phyloP scores from a whole-genome alignment of 805 yeast genomes.

The Nakazawaea ernobii region DNA sequence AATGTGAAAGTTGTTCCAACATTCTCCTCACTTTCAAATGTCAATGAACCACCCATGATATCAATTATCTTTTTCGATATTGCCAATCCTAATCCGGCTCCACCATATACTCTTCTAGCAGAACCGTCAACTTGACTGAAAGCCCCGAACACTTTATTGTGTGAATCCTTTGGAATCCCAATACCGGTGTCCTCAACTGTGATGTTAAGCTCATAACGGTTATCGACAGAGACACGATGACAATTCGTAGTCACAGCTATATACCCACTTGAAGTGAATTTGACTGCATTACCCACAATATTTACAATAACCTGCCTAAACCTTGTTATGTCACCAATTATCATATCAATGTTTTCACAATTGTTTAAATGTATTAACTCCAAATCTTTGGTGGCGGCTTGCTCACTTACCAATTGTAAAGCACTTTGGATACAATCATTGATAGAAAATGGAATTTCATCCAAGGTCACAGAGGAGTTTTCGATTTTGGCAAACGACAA shows the following conservation, averaged over 20 bases:
- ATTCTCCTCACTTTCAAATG: constrained; percentile 40
- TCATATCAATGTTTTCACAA: constrained; percentile 31
- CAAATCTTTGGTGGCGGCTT: constrained; percentile 35
- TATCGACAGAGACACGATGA: constrained; percentile 24
- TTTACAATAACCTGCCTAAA: constrained; percentile 47
- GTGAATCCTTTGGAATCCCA: constrained; percentile 41
- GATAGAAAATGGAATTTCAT: constrained; percentile 36
- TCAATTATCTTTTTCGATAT: constrained; percentile 43
- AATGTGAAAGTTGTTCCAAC: constrained; percentile 42
- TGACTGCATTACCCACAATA: constrained; percentile 48
- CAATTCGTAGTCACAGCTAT: constrained; percentile 29
- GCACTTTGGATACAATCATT: constrained; percentile 42
- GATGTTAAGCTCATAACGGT: constrained; percentile 33
- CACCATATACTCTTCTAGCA: constrained; percentile 44
- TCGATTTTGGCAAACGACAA: constrained; percentile 50
- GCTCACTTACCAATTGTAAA: constrained; percentile 42
- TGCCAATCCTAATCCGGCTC: constrained; percentile 46
- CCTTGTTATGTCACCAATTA: constrained; percentile 44
- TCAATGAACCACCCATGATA: constrained; percentile 41
- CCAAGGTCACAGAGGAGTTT: constrained; percentile 45
- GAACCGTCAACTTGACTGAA: constrained; percentile 55
- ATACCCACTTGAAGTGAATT: constrained; percentile 40
- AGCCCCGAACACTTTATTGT: constrained; percentile 43
- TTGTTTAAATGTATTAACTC: constrained; percentile 39
- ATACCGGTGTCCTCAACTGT: constrained; percentile 47